Conservation (phyloP, 805 yeast genomes). For the Lachancea lanzarotensis region DNA sequence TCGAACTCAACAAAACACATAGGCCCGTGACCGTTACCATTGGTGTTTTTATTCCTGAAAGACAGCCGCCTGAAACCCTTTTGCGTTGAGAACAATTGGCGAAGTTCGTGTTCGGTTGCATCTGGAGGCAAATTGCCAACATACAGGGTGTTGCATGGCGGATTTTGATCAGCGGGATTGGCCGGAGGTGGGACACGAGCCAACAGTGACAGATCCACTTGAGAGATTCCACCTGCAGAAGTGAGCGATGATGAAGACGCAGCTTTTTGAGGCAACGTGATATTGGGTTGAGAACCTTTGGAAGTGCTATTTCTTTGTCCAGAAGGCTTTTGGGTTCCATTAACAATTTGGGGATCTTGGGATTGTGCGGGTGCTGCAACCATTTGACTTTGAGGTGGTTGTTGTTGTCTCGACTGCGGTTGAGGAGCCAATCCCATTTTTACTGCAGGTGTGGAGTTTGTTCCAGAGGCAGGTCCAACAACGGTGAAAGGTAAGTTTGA, state of each 20-base stretch:
- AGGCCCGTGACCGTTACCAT: conserved; percentile 75
- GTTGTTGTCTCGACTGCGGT: conserved; percentile 25
- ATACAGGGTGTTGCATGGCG: conserved; percentile 94
- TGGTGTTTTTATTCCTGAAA: conserved; percentile 65
- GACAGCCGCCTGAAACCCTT: conserved; percentile 89
- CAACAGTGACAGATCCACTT: conserved; percentile 59
- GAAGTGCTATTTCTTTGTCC: conserved; percentile 15
- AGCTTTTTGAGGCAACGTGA: conserved; percentile 16
- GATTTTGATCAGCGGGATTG: conserved; percentile 98
- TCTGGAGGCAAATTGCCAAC: conserved; percentile 98
- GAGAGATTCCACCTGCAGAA: conserved; percentile 28
- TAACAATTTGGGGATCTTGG: conserved; percentile 15
- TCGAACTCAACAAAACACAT: conserved; percentile 99
- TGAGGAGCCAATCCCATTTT: conserved; percentile 23
- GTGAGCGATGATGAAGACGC: conserved; percentile 28
- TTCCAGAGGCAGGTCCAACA: conserved; percentile 10
- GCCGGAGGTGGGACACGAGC: conserved; percentile 88
- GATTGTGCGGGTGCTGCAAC: conserved; percentile 11
- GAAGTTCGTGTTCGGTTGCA: conserved; percentile 87
- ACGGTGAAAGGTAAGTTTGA: conserved; percentile 34
- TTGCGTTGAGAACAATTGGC: conserved; percentile 80
- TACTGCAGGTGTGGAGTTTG: conserved; percentile 1
- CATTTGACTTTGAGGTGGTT: conserved; percentile 15
- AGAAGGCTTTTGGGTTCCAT: conserved; percentile 18
- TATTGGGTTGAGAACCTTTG: conserved; percentile 14